Evolutionary conservation across 352 stramenopile species (phyloP).

Genomic region (Phytopythium chamaehyphon): DNA sequence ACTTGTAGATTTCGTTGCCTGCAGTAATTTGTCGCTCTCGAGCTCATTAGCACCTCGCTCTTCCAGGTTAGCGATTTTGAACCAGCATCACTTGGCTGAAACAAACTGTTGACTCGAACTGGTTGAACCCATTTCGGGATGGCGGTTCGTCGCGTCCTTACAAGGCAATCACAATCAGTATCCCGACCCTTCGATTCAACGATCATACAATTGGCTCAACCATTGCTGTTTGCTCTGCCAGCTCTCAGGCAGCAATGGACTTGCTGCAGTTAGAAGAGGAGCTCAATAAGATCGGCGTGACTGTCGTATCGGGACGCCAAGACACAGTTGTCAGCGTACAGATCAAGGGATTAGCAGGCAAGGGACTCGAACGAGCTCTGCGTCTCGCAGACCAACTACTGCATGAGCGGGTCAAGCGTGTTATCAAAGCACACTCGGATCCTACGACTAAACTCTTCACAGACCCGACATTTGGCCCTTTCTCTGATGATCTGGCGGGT

Average conservation of each 20-base stretch:
- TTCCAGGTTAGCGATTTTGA: too few species aligned
- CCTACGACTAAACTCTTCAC: slow-evolving; percentile 50
- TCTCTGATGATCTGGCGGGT: slow-evolving; percentile 43
- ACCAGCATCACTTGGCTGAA: too few species aligned
- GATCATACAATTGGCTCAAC: not conserved
- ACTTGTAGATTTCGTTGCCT: too few species aligned
- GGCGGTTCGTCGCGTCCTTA: too few species aligned
- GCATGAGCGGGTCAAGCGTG: slow-evolving; percentile 66
- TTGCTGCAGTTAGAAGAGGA: slow-evolving; percentile 64
- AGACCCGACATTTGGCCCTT: slow-evolving; percentile 83
- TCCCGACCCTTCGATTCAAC: slow-evolving; percentile 22
- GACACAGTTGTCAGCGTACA: slow-evolving; percentile 74
- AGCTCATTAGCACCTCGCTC: too few species aligned
- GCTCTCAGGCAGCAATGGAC: slow-evolving; percentile 24
- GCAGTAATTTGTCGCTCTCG: too few species aligned
- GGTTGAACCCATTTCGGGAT: too few species aligned
- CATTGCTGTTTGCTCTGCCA: not conserved
- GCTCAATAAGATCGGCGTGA: slow-evolving; percentile 77
- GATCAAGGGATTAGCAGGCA: slow-evolving; percentile 68
- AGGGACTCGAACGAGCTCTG: slow-evolving; percentile 48
- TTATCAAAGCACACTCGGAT: slow-evolving; percentile 49
- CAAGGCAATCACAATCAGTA: too few species aligned
- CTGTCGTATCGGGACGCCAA: slow-evolving; percentile 65
- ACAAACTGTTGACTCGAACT: too few species aligned
- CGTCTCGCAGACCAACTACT: slow-evolving; percentile 65